These are phyloP conservation scores for Suillus subalutaceus DNA, from an alignment of 768 basidiomycete species.

Conservation along the genomic window DNA sequence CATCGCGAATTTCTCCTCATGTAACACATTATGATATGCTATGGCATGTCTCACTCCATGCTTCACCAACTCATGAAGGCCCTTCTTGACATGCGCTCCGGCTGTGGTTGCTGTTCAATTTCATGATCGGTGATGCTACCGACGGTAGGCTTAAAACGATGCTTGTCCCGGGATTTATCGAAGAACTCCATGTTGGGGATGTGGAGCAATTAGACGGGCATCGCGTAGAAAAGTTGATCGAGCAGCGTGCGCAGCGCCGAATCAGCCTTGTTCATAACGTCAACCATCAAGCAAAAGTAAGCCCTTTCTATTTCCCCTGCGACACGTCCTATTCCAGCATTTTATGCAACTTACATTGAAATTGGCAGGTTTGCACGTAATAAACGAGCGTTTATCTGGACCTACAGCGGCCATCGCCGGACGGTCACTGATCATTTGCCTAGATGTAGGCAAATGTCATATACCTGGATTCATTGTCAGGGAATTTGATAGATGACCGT, in stretches of 20 bases:
- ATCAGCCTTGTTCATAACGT: neutral
- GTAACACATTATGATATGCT: neutral
- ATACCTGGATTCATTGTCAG: neutral
- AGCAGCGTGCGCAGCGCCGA: neutral
- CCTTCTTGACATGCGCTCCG: neutral
- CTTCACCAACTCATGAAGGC: slow-evolving; percentile 1
- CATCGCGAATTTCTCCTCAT: neutral
- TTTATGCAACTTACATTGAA: neutral
- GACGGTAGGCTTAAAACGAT: slow-evolving; percentile 7
- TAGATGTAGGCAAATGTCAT: neutral
- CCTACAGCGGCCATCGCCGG: neutral
- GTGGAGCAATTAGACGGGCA: neutral
- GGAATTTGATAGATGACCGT: neutral
- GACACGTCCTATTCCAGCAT: neutral
- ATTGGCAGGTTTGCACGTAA: neutral
- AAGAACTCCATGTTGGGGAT: neutral
- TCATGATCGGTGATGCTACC: slow-evolving; percentile 1
- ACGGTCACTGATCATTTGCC: neutral
- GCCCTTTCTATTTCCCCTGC: neutral
- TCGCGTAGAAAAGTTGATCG: slow-evolving; percentile 7
- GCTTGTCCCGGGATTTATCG: slow-evolving; percentile 2
- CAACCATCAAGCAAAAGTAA: neutral
- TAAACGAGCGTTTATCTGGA: neutral
- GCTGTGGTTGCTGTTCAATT: neutral
- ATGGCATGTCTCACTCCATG: slow-evolving; percentile 5